Evolutionary conservation across 306 rosid genomes (phyloP).

Genomic region (Hippophae tibetana): DNA sequence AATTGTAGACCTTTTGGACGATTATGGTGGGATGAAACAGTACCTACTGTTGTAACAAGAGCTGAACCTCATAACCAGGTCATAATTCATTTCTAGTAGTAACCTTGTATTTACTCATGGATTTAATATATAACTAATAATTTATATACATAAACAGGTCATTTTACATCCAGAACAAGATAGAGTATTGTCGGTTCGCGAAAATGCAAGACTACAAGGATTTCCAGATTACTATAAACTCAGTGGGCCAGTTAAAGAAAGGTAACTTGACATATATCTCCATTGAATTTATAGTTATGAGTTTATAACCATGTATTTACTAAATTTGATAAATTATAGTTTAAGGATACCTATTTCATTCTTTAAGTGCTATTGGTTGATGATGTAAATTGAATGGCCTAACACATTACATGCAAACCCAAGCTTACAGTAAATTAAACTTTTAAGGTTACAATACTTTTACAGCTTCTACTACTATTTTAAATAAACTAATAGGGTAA

Average conservation of each 20-base stretch:
- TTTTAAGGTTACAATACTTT: too few relatives aligned
- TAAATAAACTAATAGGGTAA: too few relatives aligned
- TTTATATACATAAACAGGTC: constrained; percentile 4
- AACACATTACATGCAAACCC: too few relatives aligned
- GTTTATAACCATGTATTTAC: too few relatives aligned
- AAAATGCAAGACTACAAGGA: constrained; percentile 67
- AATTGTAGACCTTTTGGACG: constrained; percentile 37
- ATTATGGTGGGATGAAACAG: constrained; percentile 45
- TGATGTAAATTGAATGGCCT: too few relatives aligned
- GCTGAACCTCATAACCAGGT: constrained; percentile 54
- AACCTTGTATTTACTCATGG: background rate
- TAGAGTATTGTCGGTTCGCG: constrained; percentile 52
- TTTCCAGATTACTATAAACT: constrained; percentile 70
- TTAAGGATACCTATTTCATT: too few relatives aligned
- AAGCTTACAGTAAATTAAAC: too few relatives aligned
- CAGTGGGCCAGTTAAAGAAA: constrained; percentile 48
- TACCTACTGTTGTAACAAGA: constrained; percentile 42
- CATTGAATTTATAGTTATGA: too few relatives aligned
- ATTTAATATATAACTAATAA: background rate
- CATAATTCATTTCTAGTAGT: background rate
- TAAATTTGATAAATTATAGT: too few relatives aligned
- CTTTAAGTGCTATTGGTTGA: too few relatives aligned
- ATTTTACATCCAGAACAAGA: constrained; percentile 54
- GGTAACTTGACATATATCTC: constrained; percentile 24
- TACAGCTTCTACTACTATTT: too few relatives aligned